Percentiles rank a stretch among this genome's conserved stretches.
phyloP scores from a whole-genome alignment of 2,329 filamentous ascomycete genomes.

The Aureobasidium sp. region DNA sequence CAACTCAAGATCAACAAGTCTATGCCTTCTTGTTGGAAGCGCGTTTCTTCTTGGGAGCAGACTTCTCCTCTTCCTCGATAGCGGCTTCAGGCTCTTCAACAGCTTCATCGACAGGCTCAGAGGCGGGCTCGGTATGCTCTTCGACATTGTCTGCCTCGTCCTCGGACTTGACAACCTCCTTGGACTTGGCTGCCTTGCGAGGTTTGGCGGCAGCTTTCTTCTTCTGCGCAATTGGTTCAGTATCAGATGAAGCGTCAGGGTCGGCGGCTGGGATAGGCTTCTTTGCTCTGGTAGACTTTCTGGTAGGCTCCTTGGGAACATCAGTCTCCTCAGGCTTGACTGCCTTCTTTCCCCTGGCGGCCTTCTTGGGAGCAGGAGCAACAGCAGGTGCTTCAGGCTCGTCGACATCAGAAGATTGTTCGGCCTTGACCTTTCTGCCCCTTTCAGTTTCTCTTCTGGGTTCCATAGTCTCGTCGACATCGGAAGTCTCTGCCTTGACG shows the following conservation, averaged over 20 bases:
- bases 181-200: slow-evolving; percentile 8
- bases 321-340: background rate
- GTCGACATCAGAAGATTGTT: background rate
- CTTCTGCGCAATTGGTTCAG: slow-evolving; percentile 1
- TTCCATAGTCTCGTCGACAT: slow-evolving; percentile 1
- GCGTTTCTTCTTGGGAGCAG: slow-evolving; percentile 14
- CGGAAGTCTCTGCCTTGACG: slow-evolving; percentile 2
- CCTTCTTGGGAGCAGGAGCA: slow-evolving; percentile 5
- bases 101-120: background rate
- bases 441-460: slow-evolving; percentile 19
- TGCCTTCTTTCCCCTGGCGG: slow-evolving; percentile 4
- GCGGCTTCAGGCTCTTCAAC: background rate
- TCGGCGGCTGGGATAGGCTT: background rate
- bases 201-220: slow-evolving; percentile 12
- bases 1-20: background rate
- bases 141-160: background rate
- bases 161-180: slow-evolving; percentile 1
- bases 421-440: slow-evolving; percentile 2
- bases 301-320: background rate
- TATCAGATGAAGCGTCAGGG: background rate
- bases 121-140: background rate
- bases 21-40: slow-evolving; percentile 14
- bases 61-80: slow-evolving; percentile 7
- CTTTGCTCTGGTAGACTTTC: slow-evolving; percentile 2
- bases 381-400: background rate